Base-by-base conservation (phyloP, 2,329 filamentous ascomycete genomes). In the Aaosphaeria pasadenensis region DNA sequence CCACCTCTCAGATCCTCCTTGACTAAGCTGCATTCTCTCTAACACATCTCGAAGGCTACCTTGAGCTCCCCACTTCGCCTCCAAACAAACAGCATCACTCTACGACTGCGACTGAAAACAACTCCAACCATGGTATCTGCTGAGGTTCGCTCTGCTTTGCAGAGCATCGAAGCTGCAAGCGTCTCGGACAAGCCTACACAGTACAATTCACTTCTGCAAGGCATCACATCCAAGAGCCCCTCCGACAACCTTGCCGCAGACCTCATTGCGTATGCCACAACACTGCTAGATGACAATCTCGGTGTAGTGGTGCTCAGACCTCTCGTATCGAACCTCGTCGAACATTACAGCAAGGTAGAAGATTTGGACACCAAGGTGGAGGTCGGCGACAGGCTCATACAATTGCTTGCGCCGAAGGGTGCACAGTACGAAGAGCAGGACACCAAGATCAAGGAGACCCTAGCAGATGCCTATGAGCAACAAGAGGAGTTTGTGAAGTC, bases 381-480 rank as follows among this genome's bases (percentile, higher is more conserved):
- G 55, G 87, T 91, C 42, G 91, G 88, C 59, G 79, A 82, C 60
- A 83, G 87, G 65, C 81, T 89, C n/a, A 80, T 95, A 39, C 74
- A 78, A 44, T 76, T 84, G 39, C 80, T 96, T 44, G 69, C 79
- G 66, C 71, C 87, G 69, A 82, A 83, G 52, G 80, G 86, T 71
- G 72, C 86, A 2, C 64, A 68, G 49, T 94, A 90, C 63, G 85
- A 94, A 71, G 91, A 97, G 69, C 90, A 95, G 70, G 84, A 88
- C 60, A 88, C 87, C 5, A 77, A 83, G 40, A 78, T 96, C 46
- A 88, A 91, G 55, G 85, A 92, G 63, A 82, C 91, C 46, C 79
- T 96, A 13, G 91, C 92, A 17, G 83, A 88, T 50, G 89, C 90
- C 9, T 87, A 94, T 74, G 91, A 97, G 72, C 74, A 75, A 48